Evolutionary conservation across 2,329 filamentous ascomycete genomes (phyloP).

Genomic region (Botrytis squamosa): DNA sequence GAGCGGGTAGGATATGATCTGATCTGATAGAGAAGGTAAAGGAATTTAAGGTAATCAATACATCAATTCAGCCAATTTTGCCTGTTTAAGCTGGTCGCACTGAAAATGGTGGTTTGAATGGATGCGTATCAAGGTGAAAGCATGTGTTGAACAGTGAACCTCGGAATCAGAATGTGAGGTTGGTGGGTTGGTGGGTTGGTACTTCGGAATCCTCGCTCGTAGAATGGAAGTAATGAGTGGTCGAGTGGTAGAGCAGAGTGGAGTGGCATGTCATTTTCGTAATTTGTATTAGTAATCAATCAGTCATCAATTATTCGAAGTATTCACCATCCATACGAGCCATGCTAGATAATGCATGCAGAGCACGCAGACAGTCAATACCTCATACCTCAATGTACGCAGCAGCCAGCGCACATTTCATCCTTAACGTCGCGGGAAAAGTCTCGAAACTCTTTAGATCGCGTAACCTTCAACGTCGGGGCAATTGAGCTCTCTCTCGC

Average conservation of each 20-base stretch:
- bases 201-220: background rate
- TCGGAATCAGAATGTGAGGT: slow-evolving; percentile 2
- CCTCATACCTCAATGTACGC: slow-evolving; percentile 20
- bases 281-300: slow-evolving; percentile 2
- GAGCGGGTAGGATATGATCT: background rate
- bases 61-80: slow-evolving; percentile 1
- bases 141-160: background rate
- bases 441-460: background rate
- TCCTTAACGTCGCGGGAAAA: slow-evolving; percentile 24
- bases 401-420: slow-evolving; percentile 1
- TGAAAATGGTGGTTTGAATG: background rate
- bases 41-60: background rate
- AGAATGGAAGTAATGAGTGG: background rate
- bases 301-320: background rate
- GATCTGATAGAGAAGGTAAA: background rate
- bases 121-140: background rate
- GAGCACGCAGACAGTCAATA: background rate
- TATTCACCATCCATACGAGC: background rate
- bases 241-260: background rate
- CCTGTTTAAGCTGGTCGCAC: background rate
- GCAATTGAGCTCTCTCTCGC: slow-evolving; percentile 8
- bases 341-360: background rate
- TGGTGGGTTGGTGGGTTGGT: background rate
- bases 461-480: slow-evolving; percentile 22
- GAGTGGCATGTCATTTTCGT: slow-evolving; percentile 6